Base-by-base conservation (phyloP, 2,329 filamentous ascomycete genomes). In the Taxawa tesnikishii region DNA sequence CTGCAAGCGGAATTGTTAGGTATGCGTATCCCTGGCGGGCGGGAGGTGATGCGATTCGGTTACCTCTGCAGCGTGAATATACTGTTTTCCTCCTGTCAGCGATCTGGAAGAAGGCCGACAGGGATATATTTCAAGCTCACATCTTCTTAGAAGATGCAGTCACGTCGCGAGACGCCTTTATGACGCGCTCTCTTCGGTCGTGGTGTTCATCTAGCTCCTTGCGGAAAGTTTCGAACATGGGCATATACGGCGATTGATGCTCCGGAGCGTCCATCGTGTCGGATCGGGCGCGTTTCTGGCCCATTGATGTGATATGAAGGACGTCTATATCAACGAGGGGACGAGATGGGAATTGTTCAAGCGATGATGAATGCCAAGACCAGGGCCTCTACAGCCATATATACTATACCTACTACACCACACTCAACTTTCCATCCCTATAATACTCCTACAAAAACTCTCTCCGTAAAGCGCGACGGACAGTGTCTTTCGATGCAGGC, bases 71-170 rank as follows among this genome's bases (percentile, higher is more conserved):
- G 60, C 1, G 81, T 73, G 55, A 90, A 90, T 45, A 90, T 90
- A 37, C 81, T 87, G 40, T 15, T n/a, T n/a, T n/a, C 23, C 26
- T 27, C 15, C 35, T 9, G 34, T 54, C 26, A 53, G 46, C 37
- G 18, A 32, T 9, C 18, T 16, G 14, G 32, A 27, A 24, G 48
- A 28, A n/a, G 13, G 21, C 18, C 17, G 16, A 30, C 21, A 28
- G 6, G 14, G 27, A 6, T 4, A 21, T n/a, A 16, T 15, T 13
- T 17, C 12, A 8, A 18, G 43, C 68, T 60, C 58, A 93, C 85
- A 96, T 92, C 63, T 96, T 98, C 67, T 98, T 98, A 59, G 84
- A 94, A 33, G 85, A 66, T 0, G 84, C 85, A 5, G 90, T 98
- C 37, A 98, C 82, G 55, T 98, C 90, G 40, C 88, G 69, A 6